Evolutionary conservation across 2,329 filamentous ascomycete species (phyloP).

Genomic region (Aspergillus costaricaensis): DNA sequence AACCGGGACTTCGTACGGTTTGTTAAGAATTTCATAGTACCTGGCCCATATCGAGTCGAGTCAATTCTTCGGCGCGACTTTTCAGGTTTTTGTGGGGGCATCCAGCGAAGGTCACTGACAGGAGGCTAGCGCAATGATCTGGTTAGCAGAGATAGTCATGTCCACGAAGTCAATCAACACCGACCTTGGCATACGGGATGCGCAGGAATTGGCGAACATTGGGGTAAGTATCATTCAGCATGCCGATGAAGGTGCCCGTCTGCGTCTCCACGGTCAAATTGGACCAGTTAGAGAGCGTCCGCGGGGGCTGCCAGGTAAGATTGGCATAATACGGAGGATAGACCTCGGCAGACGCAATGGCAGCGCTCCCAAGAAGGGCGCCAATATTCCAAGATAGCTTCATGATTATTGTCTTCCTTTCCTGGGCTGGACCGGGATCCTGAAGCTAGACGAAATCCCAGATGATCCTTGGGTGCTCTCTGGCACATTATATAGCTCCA

Average conservation of each 20-base stretch:
- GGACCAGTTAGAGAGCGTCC: constrained; percentile 20
- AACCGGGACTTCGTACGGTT: too few species aligned
- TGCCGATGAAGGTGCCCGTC: constrained; percentile 30
- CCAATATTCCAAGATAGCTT: background rate
- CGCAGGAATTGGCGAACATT: constrained; percentile 42
- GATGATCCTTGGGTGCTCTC: background rate
- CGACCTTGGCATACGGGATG: constrained; percentile 39
- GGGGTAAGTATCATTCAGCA: constrained; percentile 36
- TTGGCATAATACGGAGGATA: constrained; percentile 20
- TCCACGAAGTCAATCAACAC: background rate
- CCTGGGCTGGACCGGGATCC: background rate
- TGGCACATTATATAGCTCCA: background rate
- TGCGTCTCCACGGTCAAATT: constrained; percentile 17
- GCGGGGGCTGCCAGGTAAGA: constrained; percentile 19
- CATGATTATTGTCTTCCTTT: background rate
- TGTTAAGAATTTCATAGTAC: background rate
- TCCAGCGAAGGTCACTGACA: constrained; percentile 20
- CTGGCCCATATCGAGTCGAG: constrained; percentile 23
- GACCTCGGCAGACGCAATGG: background rate
- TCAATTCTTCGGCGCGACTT: constrained; percentile 14
- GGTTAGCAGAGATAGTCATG: background rate
- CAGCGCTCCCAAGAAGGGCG: background rate
- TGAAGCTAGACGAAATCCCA: too few species aligned
- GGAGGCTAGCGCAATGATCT: background rate
- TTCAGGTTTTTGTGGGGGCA: constrained; percentile 28